Evolutionary conservation across 2,329 filamentous ascomycete species (phyloP).

Genomic region (Pyricularia grisea): DNA sequence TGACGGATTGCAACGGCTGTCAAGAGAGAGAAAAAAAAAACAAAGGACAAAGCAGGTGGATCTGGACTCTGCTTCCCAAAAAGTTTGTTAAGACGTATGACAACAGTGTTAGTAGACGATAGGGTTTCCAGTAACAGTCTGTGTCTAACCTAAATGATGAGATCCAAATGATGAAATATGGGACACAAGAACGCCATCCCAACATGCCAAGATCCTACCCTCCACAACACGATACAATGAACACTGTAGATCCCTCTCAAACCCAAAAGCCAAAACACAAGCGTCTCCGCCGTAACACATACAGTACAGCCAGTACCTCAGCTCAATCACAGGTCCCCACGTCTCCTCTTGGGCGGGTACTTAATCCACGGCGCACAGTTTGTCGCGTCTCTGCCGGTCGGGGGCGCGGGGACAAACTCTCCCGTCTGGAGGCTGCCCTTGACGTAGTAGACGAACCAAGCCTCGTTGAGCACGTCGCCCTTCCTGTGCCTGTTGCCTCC

Average conservation of each 20-base stretch:
- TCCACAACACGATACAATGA: not conserved
- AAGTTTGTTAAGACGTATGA: not conserved
- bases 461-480: constrained; percentile 33
- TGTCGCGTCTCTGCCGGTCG: constrained; percentile 25
- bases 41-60: not conserved
- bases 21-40: not conserved
- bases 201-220: not conserved
- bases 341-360: constrained; percentile 27
- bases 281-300: too few species aligned
- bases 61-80: not conserved
- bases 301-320: not conserved
- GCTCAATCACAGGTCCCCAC: not conserved
- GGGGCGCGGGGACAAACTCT: constrained; percentile 32
- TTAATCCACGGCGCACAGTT: constrained; percentile 28
- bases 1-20: not conserved
- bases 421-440: constrained; percentile 40
- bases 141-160: not conserved
- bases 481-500: constrained; percentile 16
- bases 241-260: not conserved
- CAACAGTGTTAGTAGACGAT: not conserved
- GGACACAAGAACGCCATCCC: not conserved
- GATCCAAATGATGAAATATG: not conserved
- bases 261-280: not conserved
- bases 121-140: not conserved
- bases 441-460: constrained; percentile 45